phyloP scores from a whole-genome alignment of 768 basidiomycete species.

The Lentinula edodes region DNA sequence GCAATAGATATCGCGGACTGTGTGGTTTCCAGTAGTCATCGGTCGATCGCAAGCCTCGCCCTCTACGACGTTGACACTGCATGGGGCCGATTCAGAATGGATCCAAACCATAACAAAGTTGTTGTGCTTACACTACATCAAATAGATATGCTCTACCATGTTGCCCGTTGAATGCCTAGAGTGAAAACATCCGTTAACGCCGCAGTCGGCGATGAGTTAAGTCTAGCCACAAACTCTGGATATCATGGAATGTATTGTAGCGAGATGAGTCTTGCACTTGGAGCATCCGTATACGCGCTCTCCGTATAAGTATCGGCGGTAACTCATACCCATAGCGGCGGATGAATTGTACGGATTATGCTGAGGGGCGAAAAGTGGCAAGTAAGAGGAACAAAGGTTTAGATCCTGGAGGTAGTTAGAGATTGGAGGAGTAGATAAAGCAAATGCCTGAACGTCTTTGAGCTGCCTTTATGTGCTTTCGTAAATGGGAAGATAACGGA shows the following conservation, averaged over 20 bases:
- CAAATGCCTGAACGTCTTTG: not conserved
- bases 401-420: conserved; percentile 24
- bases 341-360: not conserved
- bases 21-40: conserved; percentile 97
- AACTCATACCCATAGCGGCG: conserved; percentile 78
- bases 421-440: conserved; percentile 5
- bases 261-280: conserved; percentile 82
- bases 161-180: conserved; percentile 93
- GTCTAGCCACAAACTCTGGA: conserved; percentile 57
- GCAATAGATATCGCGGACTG: conserved; percentile 94
- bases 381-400: conserved; percentile 34
- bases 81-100: conserved; percentile 12
- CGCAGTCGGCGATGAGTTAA: not conserved
- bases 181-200: not conserved
- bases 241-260: conserved; percentile 89
- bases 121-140: conserved; percentile 72
- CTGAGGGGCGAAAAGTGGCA: conserved; percentile 33
- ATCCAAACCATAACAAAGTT: conserved; percentile 5
- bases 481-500: conserved; percentile 4
- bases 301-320: conserved; percentile 80
- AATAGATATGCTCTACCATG: conserved; percentile 95
- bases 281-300: conserved; percentile 86
- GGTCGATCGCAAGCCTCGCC: conserved; percentile 87
- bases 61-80: conserved; percentile 86
- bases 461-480: not conserved